Conservation (phyloP, 768 basidiomycete species). For the Suillus cothurnatus region DNA sequence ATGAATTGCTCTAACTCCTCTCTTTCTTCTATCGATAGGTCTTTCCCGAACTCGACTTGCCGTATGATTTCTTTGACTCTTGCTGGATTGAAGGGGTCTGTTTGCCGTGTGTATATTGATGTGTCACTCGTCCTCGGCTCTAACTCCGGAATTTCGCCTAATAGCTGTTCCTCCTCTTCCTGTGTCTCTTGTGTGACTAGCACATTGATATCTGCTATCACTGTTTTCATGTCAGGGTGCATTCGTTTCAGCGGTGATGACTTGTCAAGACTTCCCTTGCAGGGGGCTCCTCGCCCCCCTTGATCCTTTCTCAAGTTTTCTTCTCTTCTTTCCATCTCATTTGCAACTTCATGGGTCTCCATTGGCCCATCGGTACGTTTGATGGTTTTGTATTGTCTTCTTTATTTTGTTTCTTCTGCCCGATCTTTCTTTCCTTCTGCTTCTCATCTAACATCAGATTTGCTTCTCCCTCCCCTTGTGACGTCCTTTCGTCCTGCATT, state of each 20-base stretch:
- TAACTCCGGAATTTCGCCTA: background rate
- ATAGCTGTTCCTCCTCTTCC: background rate
- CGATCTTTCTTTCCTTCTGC: background rate
- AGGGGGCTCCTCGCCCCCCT: background rate
- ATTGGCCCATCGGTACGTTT: background rate
- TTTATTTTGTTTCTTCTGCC: too few species aligned
- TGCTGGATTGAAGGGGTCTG: constrained; percentile 6
- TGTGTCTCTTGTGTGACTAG: too few species aligned
- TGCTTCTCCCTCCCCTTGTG: background rate
- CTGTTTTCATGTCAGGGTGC: accelerated
- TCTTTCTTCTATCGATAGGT: constrained; percentile 27
- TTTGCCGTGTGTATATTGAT: background rate
- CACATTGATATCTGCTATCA: too few species aligned
- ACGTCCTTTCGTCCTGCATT: background rate
- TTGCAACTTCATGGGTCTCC: background rate
- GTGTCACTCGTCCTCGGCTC: background rate
- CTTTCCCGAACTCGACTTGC: constrained; percentile 29
- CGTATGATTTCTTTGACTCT: constrained; percentile 25
- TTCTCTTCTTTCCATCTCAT: background rate
- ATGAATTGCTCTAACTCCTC: constrained; percentile 27
- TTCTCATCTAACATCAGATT: background rate
- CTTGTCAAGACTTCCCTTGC: background rate
- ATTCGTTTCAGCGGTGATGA: background rate
- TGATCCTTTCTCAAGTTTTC: background rate
- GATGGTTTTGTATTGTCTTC: background rate